Percentiles rank a stretch among this genome's conserved stretches.
These are phyloP conservation scores for Cytospora chrysosperma DNA, from an alignment of 2,329 filamentous ascomycete genomes.

Conservation along the genomic window DNA sequence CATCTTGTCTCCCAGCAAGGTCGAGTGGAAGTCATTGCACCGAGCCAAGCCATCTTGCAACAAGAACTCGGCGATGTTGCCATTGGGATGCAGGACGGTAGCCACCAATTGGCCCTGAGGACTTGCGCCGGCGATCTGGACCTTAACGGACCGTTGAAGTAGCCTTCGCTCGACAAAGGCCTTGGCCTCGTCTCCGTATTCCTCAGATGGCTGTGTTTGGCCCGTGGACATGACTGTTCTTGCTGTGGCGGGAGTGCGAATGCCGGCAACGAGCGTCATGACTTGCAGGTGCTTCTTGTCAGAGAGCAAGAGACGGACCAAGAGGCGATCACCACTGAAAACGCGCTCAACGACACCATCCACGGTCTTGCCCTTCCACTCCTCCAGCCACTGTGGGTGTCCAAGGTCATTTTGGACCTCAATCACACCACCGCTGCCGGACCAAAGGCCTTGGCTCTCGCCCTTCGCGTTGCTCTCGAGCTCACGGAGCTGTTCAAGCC, in stretches of 20 bases:
- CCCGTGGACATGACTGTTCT: constrained; percentile 76
- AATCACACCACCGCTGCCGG: constrained; percentile 62
- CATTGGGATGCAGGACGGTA: constrained; percentile 80
- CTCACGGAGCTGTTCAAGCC: constrained; percentile 74
- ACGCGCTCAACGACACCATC: constrained; percentile 89
- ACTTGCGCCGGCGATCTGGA: constrained; percentile 81
- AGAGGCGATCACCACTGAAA: constrained; percentile 84
- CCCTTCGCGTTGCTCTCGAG: constrained; percentile 76
- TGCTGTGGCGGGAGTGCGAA: constrained; percentile 87
- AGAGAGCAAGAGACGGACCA: constrained; percentile 76
- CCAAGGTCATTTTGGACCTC: constrained; percentile 79
- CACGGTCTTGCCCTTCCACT: constrained; percentile 82
- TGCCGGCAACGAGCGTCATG: constrained; percentile 83
- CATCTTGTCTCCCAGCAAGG: constrained; percentile 88
- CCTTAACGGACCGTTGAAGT: constrained; percentile 80
- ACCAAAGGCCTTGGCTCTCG: constrained; percentile 81
- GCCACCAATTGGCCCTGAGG: constrained; percentile 92
- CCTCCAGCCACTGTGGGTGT: constrained; percentile 74
- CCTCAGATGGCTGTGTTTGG: constrained; percentile 80
- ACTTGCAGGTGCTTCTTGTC: constrained; percentile 86
- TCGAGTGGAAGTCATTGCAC: constrained; percentile 95
- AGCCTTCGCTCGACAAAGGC: constrained; percentile 83
- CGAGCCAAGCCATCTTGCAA: constrained; percentile 85
- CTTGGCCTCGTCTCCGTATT: constrained; percentile 85
- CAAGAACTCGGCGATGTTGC: constrained; percentile 89